Conservation (phyloP, 176 grass and related monocot genomes). For the Oryza glumipatula region DNA sequence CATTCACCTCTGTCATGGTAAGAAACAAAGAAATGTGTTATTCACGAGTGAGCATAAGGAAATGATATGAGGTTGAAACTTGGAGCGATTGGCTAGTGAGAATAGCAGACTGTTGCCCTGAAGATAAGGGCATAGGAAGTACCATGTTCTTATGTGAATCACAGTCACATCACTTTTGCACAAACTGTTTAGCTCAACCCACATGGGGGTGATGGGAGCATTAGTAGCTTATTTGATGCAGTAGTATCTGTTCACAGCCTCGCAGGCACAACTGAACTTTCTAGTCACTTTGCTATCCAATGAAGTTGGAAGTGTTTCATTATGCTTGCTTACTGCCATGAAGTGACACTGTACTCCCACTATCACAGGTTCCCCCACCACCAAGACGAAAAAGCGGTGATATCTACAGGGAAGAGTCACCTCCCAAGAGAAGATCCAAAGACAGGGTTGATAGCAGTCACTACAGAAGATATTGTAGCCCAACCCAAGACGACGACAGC, state of each 20-base stretch:
- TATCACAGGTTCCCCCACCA: conserved; percentile 64
- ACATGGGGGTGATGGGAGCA: background rate
- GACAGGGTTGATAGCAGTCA: conserved; percentile 33
- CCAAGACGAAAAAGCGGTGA: conserved; percentile 48
- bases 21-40: background rate
- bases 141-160: background rate
- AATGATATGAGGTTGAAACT: background rate
- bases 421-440: conserved; percentile 43
- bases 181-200: background rate
- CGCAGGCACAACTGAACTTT: background rate
- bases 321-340: conserved; percentile 16
- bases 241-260: background rate
- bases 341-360: background rate
- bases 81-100: background rate
- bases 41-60: background rate
- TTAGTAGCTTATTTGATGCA: background rate
- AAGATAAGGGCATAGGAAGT: background rate
- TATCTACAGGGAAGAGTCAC: conserved; percentile 54
- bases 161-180: background rate
- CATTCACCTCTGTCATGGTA: background rate
- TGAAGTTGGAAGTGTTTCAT: background rate
- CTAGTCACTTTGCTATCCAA: background rate
- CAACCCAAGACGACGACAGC: conserved; percentile 33
- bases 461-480: conserved; percentile 43
- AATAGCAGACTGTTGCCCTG: background rate